A percentile compares a stretch with the other conserved stretches of the same genome.
Conservation (phyloP, 345 rosid species). For the Brassica napus region DNA sequence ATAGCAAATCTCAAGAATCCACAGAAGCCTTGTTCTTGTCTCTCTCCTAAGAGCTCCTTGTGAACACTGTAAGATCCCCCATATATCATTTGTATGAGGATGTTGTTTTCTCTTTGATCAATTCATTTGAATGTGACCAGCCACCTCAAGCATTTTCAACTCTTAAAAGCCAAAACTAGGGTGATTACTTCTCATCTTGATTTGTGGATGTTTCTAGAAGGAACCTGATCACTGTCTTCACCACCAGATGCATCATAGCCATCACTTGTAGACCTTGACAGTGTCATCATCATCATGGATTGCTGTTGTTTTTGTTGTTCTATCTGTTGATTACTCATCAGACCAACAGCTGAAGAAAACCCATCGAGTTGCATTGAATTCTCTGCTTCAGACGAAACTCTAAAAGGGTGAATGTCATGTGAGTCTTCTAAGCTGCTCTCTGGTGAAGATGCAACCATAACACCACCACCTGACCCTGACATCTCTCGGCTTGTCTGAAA, state of each 20-base stretch:
- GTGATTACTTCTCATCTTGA: constrained; percentile 38
- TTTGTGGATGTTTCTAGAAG: constrained; percentile 69
- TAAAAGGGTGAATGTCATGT: constrained; percentile 84
- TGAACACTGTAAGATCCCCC: too few species aligned
- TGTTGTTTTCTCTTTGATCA: neutral
- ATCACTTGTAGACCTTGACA: constrained; percentile 89
- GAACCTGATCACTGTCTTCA: constrained; percentile 93
- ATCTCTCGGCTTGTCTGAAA: constrained; percentile 87
- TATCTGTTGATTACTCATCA: constrained; percentile 31
- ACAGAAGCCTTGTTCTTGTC: neutral
- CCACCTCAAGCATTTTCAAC: neutral
- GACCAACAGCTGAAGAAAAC: constrained; percentile 46
- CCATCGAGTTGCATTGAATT: constrained; percentile 62
- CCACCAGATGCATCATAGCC: constrained; percentile 98
- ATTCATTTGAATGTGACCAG: neutral
- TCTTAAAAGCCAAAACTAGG: neutral
- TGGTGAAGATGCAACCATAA: constrained; percentile 79
- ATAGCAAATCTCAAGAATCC: too few species aligned
- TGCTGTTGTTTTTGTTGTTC: constrained; percentile 32
- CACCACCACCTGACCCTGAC: constrained; percentile 63
- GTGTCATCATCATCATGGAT: constrained; percentile 59
- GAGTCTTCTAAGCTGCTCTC: constrained; percentile 97
- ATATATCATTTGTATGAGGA: too few species aligned
- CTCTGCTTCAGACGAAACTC: constrained; percentile 77
- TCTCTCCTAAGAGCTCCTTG: neutral